Base-by-base conservation (phyloP, 2,329 filamentous ascomycete species). In the Mycosphaerella sp. region DNA sequence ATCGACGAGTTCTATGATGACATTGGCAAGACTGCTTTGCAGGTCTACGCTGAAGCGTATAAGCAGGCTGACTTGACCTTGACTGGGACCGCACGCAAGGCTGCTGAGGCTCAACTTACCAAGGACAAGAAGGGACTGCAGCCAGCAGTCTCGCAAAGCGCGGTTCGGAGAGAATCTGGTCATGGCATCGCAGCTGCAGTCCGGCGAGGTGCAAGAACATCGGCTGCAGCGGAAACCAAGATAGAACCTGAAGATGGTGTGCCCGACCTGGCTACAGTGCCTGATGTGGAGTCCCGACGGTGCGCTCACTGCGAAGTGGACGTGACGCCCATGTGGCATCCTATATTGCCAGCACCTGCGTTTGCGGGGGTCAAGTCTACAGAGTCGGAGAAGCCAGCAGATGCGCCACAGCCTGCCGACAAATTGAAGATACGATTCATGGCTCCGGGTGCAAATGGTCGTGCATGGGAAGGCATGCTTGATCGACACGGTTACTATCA, bases 61-160 rank as follows among this genome's bases (percentile, higher is more conserved):
- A 98, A 98, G 70, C 91, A 97, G 70, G 91, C 93, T 7, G 93
- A 98, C 66, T 79, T 91, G 36, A 82, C 87, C 2, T 73, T 96
- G 61, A 96, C 90, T 2, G 93, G 93, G 25, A 96, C 91, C 14
- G 88, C 93, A 17, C 85, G 93, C 49, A 96, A 95, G 70, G 91
- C 93, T 17, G 93, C 88, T 53, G 78, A 93, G 37, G 65, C 79
- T 85, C 64, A 81, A 80, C 50, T 77, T 25, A 79, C 79, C 10
- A 87, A 84, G 65, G 71, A 72, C 18, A 66, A 68, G 42, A 67
- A 70, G 17, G 70, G 67, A 46, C 64, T 65, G 17, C 58, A 70
- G 13, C 65, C 68, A 41, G 43, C 61, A 18, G 39, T 57, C 13
- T 50, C 59, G 5, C 57, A 61, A 4, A 62, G 62, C 36, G 56